A percentile compares a stretch with the other conserved stretches of the same genome.
phyloP scores from a whole-genome alignment of 2,329 filamentous ascomycete genomes.

The Talaromyces sp. region DNA sequence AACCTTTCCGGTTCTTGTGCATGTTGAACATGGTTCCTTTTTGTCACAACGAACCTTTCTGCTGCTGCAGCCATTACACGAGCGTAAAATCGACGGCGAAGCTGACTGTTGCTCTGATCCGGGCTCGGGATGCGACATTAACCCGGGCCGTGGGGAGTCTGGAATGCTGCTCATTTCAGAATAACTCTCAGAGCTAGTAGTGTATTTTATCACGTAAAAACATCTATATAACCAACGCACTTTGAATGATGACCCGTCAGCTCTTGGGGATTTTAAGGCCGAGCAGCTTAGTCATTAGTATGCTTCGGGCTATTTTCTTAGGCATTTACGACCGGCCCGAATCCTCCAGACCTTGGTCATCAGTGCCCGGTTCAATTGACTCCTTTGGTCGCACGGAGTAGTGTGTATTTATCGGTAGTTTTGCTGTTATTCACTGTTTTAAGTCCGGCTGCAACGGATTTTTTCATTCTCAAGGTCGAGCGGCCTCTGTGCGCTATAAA shows the following conservation, averaged over 20 bases:
- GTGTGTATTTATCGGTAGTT: background rate
- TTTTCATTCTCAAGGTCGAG: background rate
- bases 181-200: background rate
- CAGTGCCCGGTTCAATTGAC: background rate
- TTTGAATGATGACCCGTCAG: background rate
- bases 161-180: background rate
- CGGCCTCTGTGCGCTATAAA: background rate
- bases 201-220: background rate
- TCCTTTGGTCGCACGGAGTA: background rate
- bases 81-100: constrained; percentile 11
- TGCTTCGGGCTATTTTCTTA: background rate
- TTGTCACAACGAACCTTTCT: constrained; percentile 25
- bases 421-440: background rate
- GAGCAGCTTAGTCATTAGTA: background rate
- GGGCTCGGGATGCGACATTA: background rate
- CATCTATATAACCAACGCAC: background rate
- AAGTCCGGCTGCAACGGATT: background rate
- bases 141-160: background rate
- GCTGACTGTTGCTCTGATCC: background rate
- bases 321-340: background rate
- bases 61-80: constrained; percentile 25
- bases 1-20: constrained; percentile 13
- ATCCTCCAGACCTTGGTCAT: background rate
- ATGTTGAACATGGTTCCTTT: constrained; percentile 18
- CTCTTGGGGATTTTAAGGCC: background rate